Conservation (phyloP, 2,329 filamentous ascomycete species). For the Colletotrichum zoysiae region DNA sequence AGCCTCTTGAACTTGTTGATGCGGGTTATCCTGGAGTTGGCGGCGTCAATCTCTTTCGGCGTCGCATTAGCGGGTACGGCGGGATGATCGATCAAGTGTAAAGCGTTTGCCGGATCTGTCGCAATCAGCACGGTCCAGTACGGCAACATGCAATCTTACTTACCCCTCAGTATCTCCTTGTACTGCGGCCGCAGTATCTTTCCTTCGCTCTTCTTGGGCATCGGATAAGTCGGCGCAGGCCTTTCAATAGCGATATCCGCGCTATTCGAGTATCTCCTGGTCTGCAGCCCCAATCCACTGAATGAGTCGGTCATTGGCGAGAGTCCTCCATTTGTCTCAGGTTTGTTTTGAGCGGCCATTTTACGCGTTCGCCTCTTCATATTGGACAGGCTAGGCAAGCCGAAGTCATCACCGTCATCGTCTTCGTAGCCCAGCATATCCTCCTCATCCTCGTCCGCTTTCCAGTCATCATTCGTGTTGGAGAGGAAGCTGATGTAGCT, state of each 20-base stretch:
- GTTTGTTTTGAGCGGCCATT: slow-evolving; percentile 60
- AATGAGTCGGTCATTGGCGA: slow-evolving; percentile 56
- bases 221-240: slow-evolving; percentile 84
- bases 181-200: slow-evolving; percentile 98
- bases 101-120: slow-evolving; percentile 85
- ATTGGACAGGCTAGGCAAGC: slow-evolving; percentile 89
- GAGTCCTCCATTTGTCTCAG: slow-evolving; percentile 46
- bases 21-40: slow-evolving; percentile 87
- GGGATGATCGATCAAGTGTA: slow-evolving; percentile 94
- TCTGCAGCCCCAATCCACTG: slow-evolving; percentile 50
- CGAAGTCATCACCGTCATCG: slow-evolving; percentile 94
- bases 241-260: slow-evolving; percentile 95
- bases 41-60: slow-evolving; percentile 85
- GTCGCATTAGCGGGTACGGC: slow-evolving; percentile 78
- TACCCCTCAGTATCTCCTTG: slow-evolving; percentile 89
- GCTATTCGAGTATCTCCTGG: slow-evolving; percentile 82
- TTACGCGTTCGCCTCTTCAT: slow-evolving; percentile 81
- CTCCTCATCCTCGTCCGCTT: slow-evolving; percentile 78
- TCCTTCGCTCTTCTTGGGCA: slow-evolving; percentile 88
- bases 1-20: slow-evolving; percentile 99
- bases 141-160: not conserved
- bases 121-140: slow-evolving; percentile 39
- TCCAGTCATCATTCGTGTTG: slow-evolving; percentile 86
- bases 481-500: slow-evolving; percentile 86
- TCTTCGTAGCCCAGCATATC: slow-evolving; percentile 84